Evolutionary conservation across 1,284 basidiomycete genomes (phyloP).

Genomic region (Inonotus hispidus): DNA sequence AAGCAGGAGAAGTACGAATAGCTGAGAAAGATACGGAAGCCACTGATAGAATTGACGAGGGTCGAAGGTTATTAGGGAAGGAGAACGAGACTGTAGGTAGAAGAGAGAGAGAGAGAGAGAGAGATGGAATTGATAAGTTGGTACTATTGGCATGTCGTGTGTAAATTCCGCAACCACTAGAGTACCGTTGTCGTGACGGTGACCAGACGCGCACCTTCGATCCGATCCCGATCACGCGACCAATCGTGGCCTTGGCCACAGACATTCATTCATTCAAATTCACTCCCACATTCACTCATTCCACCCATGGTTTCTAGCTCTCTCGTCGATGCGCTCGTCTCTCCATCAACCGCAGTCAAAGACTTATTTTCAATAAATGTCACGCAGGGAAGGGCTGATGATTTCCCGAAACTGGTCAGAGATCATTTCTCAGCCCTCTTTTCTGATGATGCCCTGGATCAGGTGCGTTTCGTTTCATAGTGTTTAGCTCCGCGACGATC

Average conservation of each 20-base stretch:
- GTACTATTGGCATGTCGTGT: too few relatives aligned
- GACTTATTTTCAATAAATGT: conserved; percentile 36
- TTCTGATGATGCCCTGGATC: conserved; percentile 17
- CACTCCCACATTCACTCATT: neutral
- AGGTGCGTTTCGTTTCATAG: conserved; percentile 15
- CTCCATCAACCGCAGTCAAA: conserved; percentile 43
- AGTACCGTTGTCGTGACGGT: neutral
- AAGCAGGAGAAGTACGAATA: too few relatives aligned
- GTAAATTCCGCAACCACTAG: too few relatives aligned
- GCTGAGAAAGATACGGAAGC: neutral
- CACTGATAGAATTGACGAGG: neutral
- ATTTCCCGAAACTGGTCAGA: conserved; percentile 44
- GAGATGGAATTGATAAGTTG: too few relatives aligned
- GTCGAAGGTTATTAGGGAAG: neutral
- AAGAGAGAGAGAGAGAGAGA: too few relatives aligned
- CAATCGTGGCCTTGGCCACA: too few relatives aligned
- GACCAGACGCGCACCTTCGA: neutral
- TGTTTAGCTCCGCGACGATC: neutral
- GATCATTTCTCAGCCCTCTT: conserved; percentile 40
- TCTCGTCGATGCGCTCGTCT: conserved; percentile 42
- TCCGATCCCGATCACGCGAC: too few relatives aligned
- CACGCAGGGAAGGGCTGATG: conserved; percentile 22
- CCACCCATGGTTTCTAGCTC: conserved; percentile 45
- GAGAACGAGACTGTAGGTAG: neutral
- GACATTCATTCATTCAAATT: neutral